Conservation (phyloP, 345 rosid genomes). For the Gossypium australe region DNA sequence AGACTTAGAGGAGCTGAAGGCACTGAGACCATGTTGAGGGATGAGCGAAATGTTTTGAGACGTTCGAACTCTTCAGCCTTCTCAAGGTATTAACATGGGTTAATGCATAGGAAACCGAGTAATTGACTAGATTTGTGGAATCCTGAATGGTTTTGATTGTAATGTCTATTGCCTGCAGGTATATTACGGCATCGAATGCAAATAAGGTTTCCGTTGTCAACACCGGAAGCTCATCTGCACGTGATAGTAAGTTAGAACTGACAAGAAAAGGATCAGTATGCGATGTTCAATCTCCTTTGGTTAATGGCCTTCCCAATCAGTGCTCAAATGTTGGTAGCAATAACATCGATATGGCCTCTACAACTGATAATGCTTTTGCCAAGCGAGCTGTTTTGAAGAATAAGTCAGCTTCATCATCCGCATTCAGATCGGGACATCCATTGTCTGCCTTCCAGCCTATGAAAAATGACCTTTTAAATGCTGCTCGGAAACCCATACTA, state of each 20-base stretch:
- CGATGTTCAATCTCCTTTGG: conserved; percentile 24
- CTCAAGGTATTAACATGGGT: conserved; percentile 35
- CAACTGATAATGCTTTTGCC: conserved; percentile 28
- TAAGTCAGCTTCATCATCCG: conserved; percentile 34
- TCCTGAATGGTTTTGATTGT: conserved; percentile 4
- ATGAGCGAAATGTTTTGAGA: conserved; percentile 51
- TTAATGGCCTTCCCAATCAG: conserved; percentile 36
- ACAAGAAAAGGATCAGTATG: conserved; percentile 20
- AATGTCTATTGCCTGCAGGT: conserved; percentile 30
- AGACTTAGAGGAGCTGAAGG: conserved; percentile 36
- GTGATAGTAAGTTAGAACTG: conserved; percentile 21
- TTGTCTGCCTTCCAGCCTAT: conserved; percentile 23
- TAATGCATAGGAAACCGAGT: background rate
- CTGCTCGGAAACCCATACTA: conserved; percentile 15
- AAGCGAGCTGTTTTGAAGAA: conserved; percentile 30
- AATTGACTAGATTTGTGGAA: conserved; percentile 7
- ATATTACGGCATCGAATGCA: conserved; percentile 33
- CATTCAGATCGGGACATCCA: conserved; percentile 25
- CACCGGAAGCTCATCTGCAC: conserved; percentile 24
- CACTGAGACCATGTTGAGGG: conserved; percentile 16
- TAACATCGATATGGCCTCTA: conserved; percentile 45
- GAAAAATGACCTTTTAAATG: conserved; percentile 20
- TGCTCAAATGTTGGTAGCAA: conserved; percentile 41
- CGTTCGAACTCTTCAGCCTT: conserved; percentile 50
- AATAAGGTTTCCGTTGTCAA: conserved; percentile 27